phyloP scores from a whole-genome alignment of 164 flowering plant genomes.

The Chloranthus sessilifolius region DNA sequence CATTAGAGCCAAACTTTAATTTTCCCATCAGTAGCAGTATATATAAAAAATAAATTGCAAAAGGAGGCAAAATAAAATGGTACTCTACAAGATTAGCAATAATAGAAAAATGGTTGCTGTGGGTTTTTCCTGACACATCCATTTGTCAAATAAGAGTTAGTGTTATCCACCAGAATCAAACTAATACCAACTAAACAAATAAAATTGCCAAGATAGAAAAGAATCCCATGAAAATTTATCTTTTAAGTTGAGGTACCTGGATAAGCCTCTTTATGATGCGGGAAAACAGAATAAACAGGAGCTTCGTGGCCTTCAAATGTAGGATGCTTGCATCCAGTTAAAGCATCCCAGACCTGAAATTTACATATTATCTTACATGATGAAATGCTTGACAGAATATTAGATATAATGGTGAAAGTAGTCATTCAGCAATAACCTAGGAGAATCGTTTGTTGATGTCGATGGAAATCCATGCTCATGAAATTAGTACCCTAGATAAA shows the following conservation, averaged over 20 bases:
- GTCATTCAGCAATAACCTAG: not conserved
- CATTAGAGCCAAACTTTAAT: conserved; percentile 84
- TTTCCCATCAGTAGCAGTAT: conserved; percentile 73
- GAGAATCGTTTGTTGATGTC: not conserved
- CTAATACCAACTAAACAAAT: no score
- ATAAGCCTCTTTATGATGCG: conserved; percentile 65
- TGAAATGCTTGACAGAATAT: no score
- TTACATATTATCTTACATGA: no score
- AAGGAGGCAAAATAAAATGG: conserved; percentile 2
- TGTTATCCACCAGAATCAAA: no score
- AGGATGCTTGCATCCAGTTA: conserved; percentile 39
- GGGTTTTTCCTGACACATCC: not conserved
- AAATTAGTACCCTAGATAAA: not conserved
- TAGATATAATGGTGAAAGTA: no score
- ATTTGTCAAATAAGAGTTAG: no score
- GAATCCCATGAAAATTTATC: no score
- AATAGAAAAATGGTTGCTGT: not conserved
- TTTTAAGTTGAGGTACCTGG: conserved; percentile 53
- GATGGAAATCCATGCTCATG: conserved; percentile 4
- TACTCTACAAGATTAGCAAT: not conserved
- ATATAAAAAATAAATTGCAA: conserved; percentile 68
- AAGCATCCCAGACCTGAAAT: conserved; percentile 59
- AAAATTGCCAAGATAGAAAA: no score
- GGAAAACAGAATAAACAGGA: conserved; percentile 71
- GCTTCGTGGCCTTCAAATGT: conserved; percentile 75